Conservation (phyloP, 768 basidiomycete species). For the Clitopilus passeckerianus region DNA sequence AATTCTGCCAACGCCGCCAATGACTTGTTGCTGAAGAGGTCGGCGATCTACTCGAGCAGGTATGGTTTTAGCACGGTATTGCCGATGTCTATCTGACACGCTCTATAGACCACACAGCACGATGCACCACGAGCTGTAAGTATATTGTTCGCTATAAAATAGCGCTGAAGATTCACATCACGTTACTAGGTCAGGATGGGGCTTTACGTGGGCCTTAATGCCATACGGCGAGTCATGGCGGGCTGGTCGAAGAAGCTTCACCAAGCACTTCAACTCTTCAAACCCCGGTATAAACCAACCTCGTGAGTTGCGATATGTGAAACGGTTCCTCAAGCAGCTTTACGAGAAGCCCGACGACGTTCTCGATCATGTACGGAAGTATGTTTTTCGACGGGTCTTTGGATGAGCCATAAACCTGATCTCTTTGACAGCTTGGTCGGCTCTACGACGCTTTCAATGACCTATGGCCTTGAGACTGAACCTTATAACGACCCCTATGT, state of each 20-base stretch:
- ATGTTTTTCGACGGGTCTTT: neutral
- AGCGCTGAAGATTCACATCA: neutral
- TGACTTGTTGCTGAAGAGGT: slow-evolving; percentile 14
- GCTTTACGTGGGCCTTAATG: slow-evolving; percentile 16
- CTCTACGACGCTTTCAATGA: slow-evolving; percentile 24
- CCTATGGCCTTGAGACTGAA: slow-evolving; percentile 27
- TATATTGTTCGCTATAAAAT: neutral
- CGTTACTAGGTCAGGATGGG: slow-evolving; percentile 14
- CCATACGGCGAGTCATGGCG: slow-evolving; percentile 28
- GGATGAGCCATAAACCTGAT: neutral
- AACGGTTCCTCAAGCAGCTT: slow-evolving; percentile 16
- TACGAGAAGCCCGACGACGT: slow-evolving; percentile 10
- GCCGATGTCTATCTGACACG: neutral
- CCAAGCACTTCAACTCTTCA: slow-evolving; percentile 11
- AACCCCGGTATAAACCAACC: slow-evolving; percentile 14
- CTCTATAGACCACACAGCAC: neutral
- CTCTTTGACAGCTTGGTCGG: slow-evolving; percentile 13
- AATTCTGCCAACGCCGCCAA: slow-evolving; percentile 11
- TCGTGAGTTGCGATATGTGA: slow-evolving; percentile 14
- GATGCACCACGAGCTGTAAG: neutral
- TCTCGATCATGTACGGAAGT: slow-evolving; percentile 9
- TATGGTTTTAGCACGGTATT: neutral
- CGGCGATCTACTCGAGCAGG: slow-evolving; percentile 13
- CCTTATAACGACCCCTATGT: slow-evolving; percentile 30
- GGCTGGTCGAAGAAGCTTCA: slow-evolving; percentile 22